Evolutionary conservation across 495 filamentous ascomycete species (phyloP).

Genomic region (Podospora anserina): DNA sequence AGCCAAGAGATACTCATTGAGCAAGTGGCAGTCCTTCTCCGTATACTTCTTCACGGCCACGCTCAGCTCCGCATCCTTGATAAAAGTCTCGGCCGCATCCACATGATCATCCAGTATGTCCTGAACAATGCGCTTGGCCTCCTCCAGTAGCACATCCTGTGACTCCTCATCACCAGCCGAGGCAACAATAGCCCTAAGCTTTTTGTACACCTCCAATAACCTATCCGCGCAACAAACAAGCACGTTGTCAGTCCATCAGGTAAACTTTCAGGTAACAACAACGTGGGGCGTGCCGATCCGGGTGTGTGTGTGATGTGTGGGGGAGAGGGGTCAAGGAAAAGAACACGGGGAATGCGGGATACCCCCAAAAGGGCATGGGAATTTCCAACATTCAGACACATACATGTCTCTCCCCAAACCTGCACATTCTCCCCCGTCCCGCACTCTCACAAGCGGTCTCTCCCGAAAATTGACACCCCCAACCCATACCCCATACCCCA

Average conservation of each 20-base stretch:
- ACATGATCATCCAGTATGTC: constrained; percentile 74
- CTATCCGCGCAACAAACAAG: constrained; percentile 27
- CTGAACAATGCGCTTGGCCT: constrained; percentile 67
- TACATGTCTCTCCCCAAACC: background rate
- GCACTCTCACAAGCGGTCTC: background rate
- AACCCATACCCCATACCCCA: background rate
- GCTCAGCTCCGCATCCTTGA: constrained; percentile 59
- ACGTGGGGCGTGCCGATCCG: background rate
- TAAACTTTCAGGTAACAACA: constrained; percentile 14
- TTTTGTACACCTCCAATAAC: constrained; percentile 55
- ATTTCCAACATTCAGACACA: background rate
- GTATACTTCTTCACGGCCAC: constrained; percentile 58
- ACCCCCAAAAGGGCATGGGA: background rate
- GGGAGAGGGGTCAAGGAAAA: background rate
- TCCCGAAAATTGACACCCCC: background rate
- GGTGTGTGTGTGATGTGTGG: background rate
- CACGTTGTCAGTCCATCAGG: constrained; percentile 22
- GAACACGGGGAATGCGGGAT: background rate
- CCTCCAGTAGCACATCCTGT: constrained; percentile 63
- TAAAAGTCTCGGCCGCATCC: constrained; percentile 58
- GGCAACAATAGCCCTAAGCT: constrained; percentile 66
- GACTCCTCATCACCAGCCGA: constrained; percentile 58
- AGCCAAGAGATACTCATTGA: constrained; percentile 53
- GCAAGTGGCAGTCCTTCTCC: constrained; percentile 65
- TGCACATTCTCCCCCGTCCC: no score